Evolutionary conservation across 2,329 filamentous ascomycete species (phyloP), one percentile per base, ranked within the genome.

Genomic region (Epichloe typhina): DNA sequence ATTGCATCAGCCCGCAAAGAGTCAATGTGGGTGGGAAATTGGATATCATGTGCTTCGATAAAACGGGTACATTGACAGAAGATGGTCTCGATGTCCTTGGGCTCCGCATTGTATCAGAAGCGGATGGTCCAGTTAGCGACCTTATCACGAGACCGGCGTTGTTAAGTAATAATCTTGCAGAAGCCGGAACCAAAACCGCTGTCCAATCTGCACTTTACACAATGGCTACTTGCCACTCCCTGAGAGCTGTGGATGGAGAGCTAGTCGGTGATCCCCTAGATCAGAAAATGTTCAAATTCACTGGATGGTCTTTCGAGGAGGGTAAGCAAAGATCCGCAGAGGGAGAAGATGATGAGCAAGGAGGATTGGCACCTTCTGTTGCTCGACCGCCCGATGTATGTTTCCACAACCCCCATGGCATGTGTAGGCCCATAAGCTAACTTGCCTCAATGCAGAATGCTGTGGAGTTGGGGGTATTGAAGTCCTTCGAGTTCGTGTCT

Each of bases 261-360:
- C 77, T 97, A 40, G 77, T 98, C 35, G 93, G 93, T 1, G 93
- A 98, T 61, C 93, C 94, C 4, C 73, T 98, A 2, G 93, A 98
- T 64, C 75, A 96, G 52, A 97, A 97, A 64, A 98, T 98, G 93
- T 98, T 98, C 63, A 84, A 95, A 56, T 98, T 95, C 58, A 98
- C 93, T 0, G 78, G 79, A 5, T 98, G 93, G 93, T 79, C 80
- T 3, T 98, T 88, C 58, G 86, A 95, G 64, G 93, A 98, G 70
- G 88, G 89, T 2, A 82, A 82, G 44, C 83, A 90, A 57, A 76
- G 76, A 49, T 68, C 74, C 23, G 77, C 75, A 31, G 79, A 79
- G 49, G 75, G 74, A 41, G 81, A 86, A 47, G 83, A 88, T 19
- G 87, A 91, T 45, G 85, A 90, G 52, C 83, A 84, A 59, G 74